A percentile compares a stretch with the other conserved stretches of the same genome.
phyloP scores from a whole-genome alignment of 2,329 filamentous ascomycete species.

The Botrytis fabae region DNA sequence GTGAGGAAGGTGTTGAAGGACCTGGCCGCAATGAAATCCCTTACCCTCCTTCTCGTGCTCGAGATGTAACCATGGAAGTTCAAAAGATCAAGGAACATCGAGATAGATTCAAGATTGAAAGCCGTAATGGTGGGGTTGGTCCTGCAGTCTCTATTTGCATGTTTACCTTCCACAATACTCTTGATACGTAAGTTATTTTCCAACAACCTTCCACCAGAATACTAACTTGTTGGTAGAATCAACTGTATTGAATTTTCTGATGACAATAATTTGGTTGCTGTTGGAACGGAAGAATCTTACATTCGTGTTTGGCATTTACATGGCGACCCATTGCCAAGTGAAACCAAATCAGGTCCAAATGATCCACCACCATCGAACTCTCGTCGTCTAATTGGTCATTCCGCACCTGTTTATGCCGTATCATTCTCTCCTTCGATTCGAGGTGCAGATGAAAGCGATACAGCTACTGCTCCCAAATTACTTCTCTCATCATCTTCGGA shows the following conservation, averaged over 20 bases:
- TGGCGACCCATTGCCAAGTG: slow-evolving; percentile 74
- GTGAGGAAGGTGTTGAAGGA: slow-evolving; percentile 82
- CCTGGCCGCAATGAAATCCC: slow-evolving; percentile 79
- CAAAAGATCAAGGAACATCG: slow-evolving; percentile 91
- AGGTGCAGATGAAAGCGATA: slow-evolving; percentile 34
- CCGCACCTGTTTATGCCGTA: slow-evolving; percentile 83
- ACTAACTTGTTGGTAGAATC: slow-evolving; percentile 54
- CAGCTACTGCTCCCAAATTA: slow-evolving; percentile 65
- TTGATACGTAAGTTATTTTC: slow-evolving; percentile 67
- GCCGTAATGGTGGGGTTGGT: slow-evolving; percentile 78
- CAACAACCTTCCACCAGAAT: slow-evolving; percentile 3
- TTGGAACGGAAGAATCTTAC: slow-evolving; percentile 90
- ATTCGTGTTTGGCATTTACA: slow-evolving; percentile 93
- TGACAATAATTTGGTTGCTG: slow-evolving; percentile 82
- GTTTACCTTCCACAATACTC: slow-evolving; percentile 98
- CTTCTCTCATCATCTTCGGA: slow-evolving; percentile 87
- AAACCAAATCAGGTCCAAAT: slow-evolving; percentile 60
- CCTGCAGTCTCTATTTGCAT: slow-evolving; percentile 87
- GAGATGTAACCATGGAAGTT: slow-evolving; percentile 92
- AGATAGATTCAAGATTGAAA: slow-evolving; percentile 86
- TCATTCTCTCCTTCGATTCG: slow-evolving; percentile 66
- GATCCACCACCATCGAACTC: slow-evolving; percentile 68
- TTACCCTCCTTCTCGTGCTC: slow-evolving; percentile 80
- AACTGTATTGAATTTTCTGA: slow-evolving; percentile 96
- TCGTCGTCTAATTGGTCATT: slow-evolving; percentile 80